These are phyloP conservation scores for Thelonectria discophora DNA, from an alignment of 2,329 filamentous ascomycete species.

Conservation along the genomic window DNA sequence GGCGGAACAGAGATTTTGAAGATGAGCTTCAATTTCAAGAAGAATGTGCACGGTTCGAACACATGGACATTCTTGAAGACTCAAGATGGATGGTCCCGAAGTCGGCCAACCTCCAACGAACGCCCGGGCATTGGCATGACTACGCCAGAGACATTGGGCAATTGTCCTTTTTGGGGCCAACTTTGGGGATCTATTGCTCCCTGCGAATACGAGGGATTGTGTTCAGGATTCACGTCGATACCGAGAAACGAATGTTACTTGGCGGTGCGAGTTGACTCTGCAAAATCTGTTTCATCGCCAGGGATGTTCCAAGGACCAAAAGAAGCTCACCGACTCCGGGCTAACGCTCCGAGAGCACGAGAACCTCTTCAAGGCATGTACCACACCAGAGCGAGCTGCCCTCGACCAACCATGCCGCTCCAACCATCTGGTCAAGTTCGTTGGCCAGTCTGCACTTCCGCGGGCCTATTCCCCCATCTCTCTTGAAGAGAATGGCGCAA, in stretches of 20 bases:
- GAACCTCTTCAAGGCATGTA: background rate
- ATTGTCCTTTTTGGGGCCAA: constrained; percentile 12
- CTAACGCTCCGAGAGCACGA: background rate
- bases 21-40: background rate
- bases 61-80: constrained; percentile 13
- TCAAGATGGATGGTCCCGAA: constrained; percentile 11
- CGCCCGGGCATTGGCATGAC: constrained; percentile 8
- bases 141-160: constrained; percentile 12
- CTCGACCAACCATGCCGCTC: background rate
- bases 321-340: constrained; percentile 6
- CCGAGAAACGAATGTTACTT: constrained; percentile 9
- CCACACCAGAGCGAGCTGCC: background rate
- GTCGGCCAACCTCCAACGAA: background rate
- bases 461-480: background rate
- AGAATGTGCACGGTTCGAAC: constrained; percentile 7
- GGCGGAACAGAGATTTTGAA: background rate
- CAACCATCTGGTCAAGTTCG: background rate
- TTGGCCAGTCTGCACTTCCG: background rate
- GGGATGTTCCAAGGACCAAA: background rate
- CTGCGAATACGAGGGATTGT: background rate
- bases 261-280: constrained; percentile 2
- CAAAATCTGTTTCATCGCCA: constrained; percentile 3
- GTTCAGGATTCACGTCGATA: background rate
- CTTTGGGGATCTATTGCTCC: constrained; percentile 9
- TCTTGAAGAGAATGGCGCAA: constrained; percentile 1